phyloP scores from a whole-genome alignment of 2,329 filamentous ascomycete species.

The Coniochaeta ligniaria region DNA sequence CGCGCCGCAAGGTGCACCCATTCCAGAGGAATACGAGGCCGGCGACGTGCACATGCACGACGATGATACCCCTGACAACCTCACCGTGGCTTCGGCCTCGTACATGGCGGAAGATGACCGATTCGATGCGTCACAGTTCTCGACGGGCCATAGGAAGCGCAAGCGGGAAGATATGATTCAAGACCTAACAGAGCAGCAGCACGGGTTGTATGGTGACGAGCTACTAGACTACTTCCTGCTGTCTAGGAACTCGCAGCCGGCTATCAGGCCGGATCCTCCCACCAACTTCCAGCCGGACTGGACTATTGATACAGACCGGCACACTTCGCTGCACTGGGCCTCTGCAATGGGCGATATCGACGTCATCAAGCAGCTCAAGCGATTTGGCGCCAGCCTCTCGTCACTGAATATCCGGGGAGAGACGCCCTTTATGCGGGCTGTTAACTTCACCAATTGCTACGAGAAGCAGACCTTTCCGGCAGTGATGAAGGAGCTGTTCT shows the following conservation, averaged over 20 bases:
- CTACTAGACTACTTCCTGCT: conserved; percentile 95
- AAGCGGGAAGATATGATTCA: conserved; percentile 63
- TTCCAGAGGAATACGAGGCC: conserved; percentile 58
- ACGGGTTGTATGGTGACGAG: conserved; percentile 86
- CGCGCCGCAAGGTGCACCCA: conserved; percentile 14
- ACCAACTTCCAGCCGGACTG: conserved; percentile 82
- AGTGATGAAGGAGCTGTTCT: conserved; percentile 75
- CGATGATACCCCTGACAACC: conserved; percentile 76
- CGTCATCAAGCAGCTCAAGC: conserved; percentile 80
- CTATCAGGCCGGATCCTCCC: conserved; percentile 70
- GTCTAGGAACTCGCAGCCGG: conserved; percentile 68
- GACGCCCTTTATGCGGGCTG: conserved; percentile 88
- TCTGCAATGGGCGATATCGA: conserved; percentile 95
- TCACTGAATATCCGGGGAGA: conserved; percentile 69
- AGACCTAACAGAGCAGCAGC: conserved; percentile 68
- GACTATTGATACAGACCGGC: conserved; percentile 86
- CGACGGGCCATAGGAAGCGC: conserved; percentile 61
- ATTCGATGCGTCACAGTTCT: conserved; percentile 59
- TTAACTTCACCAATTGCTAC: conserved; percentile 94
- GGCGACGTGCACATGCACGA: conserved; percentile 58
- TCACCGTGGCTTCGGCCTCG: conserved; percentile 75
- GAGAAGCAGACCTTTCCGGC: conserved; percentile 87
- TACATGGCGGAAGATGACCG: conserved; percentile 80
- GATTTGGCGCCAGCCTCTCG: conserved; percentile 68
- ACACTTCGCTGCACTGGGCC: conserved; percentile 94